These are phyloP conservation scores for Rhodamnia argentea DNA, from an alignment of 345 rosid species.

Conservation along the genomic window DNA sequence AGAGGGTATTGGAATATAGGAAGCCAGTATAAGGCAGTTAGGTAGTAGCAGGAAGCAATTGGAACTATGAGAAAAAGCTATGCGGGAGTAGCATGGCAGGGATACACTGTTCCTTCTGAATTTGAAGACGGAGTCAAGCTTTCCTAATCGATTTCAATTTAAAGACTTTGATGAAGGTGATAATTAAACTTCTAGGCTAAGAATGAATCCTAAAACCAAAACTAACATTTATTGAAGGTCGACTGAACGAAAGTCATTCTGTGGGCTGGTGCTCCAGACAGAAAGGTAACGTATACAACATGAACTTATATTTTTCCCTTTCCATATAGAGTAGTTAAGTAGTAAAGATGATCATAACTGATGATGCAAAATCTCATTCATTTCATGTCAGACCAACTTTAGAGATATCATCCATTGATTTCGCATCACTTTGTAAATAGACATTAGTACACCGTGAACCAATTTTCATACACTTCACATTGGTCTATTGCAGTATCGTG, in stretches of 20 bases:
- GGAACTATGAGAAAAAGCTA: neutral
- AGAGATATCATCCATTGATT: too few relatives aligned
- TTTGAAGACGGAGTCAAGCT: neutral
- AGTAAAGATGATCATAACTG: neutral
- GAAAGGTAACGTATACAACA: neutral
- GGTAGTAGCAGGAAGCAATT: neutral
- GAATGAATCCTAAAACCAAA: neutral
- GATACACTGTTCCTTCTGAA: neutral
- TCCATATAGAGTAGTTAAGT: neutral
- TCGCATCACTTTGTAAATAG: too few relatives aligned
- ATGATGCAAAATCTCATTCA: too few relatives aligned
- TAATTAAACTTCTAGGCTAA: neutral
- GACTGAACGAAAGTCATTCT: neutral
- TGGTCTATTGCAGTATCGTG: too few relatives aligned
- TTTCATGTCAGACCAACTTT: too few relatives aligned
- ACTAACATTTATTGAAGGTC: neutral
- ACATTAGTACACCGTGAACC: too few relatives aligned
- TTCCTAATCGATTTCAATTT: neutral
- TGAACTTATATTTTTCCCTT: neutral
- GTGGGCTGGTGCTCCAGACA: neutral
- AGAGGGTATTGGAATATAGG: neutral
- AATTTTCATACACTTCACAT: too few relatives aligned
- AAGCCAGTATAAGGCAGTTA: neutral
- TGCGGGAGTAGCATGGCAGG: neutral
- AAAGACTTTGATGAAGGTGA: neutral